Percentiles rank a stretch among this genome's conserved stretches.
Evolutionary conservation across 2,329 filamentous ascomycete species (phyloP).

Genomic region (Ceratocystis papillata): DNA sequence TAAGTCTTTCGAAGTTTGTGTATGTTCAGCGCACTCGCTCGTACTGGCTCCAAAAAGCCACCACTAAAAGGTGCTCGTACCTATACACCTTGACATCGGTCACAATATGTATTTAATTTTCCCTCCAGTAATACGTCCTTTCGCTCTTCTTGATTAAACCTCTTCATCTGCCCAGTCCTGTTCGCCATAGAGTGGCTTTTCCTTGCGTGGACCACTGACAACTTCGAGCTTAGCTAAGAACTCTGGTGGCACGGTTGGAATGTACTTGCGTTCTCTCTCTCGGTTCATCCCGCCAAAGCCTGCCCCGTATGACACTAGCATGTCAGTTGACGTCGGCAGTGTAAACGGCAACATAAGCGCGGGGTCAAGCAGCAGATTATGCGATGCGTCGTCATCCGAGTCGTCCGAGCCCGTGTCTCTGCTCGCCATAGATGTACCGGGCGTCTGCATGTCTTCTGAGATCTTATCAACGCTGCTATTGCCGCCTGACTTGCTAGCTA

Average conservation of each 20-base stretch:
- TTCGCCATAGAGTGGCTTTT: slow-evolving; percentile 47
- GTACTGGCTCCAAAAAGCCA: not conserved
- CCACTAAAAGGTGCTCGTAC: not conserved
- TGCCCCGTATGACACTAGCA: slow-evolving; percentile 89
- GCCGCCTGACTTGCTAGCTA: slow-evolving; percentile 30
- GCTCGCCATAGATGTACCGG: slow-evolving; percentile 17
- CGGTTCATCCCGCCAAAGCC: slow-evolving; percentile 88
- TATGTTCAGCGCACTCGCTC: not conserved
- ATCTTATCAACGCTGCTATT: slow-evolving; percentile 32
- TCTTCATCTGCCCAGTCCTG: slow-evolving; percentile 59
- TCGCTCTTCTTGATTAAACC: slow-evolving; percentile 31
- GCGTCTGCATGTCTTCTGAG: slow-evolving; percentile 22
- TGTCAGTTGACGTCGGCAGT: slow-evolving; percentile 92
- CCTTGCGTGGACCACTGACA: slow-evolving; percentile 39
- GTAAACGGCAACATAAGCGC: slow-evolving; percentile 88
- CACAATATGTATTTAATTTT: not conserved
- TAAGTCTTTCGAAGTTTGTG: not conserved
- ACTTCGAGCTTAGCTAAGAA: slow-evolving; percentile 76
- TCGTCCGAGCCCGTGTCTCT: slow-evolving; percentile 28
- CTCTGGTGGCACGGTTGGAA: slow-evolving; percentile 86
- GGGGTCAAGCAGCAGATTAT: slow-evolving; percentile 73
- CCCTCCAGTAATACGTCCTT: too few species aligned
- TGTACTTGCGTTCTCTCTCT: slow-evolving; percentile 88
- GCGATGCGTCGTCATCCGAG: slow-evolving; percentile 52
- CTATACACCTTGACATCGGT: not conserved